Conservation (phyloP, 1,284 basidiomycete genomes). For the Trametes polyzona region DNA sequence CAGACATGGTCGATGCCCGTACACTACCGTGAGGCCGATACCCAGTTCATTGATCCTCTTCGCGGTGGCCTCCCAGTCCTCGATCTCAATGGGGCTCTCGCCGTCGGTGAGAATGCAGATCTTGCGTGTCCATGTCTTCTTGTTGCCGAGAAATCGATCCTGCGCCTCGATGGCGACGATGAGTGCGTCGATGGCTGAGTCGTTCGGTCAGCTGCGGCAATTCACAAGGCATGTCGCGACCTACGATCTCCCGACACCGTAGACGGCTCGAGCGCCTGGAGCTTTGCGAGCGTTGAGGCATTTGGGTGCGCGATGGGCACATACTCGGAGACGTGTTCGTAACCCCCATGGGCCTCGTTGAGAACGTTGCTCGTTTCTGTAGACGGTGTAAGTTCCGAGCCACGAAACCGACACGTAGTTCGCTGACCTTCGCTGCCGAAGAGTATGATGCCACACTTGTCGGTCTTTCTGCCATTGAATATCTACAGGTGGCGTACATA, state of each 20-base stretch:
- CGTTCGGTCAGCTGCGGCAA: neutral
- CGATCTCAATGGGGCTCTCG: slow-evolving; percentile 68
- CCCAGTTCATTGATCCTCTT: slow-evolving; percentile 67
- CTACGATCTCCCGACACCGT: slow-evolving; percentile 68
- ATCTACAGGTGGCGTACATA: slow-evolving; percentile 64
- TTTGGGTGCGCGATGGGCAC: slow-evolving; percentile 82
- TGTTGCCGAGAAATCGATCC: slow-evolving; percentile 58
- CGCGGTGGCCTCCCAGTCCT: slow-evolving; percentile 75
- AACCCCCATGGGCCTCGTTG: slow-evolving; percentile 65
- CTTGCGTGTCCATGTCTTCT: slow-evolving; percentile 82
- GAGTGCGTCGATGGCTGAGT: slow-evolving; percentile 81
- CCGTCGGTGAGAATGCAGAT: slow-evolving; percentile 84
- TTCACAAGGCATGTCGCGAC: slow-evolving; percentile 32
- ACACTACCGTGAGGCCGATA: slow-evolving; percentile 69
- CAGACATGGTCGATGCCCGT: slow-evolving; percentile 33
- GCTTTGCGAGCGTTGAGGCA: slow-evolving; percentile 72
- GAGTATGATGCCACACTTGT: slow-evolving; percentile 84
- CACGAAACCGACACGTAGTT: too few relatives aligned
- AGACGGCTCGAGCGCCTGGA: slow-evolving; percentile 69
- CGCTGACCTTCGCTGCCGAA: slow-evolving; percentile 78
- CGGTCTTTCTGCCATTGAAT: slow-evolving; percentile 88
- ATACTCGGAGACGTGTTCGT: slow-evolving; percentile 79
- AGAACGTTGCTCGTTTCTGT: slow-evolving; percentile 79
- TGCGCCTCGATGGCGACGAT: slow-evolving; percentile 87
- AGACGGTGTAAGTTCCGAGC: neutral